Conservation (phyloP, 1,284 basidiomycete species). For the Fistulinella cinereoalba region DNA sequence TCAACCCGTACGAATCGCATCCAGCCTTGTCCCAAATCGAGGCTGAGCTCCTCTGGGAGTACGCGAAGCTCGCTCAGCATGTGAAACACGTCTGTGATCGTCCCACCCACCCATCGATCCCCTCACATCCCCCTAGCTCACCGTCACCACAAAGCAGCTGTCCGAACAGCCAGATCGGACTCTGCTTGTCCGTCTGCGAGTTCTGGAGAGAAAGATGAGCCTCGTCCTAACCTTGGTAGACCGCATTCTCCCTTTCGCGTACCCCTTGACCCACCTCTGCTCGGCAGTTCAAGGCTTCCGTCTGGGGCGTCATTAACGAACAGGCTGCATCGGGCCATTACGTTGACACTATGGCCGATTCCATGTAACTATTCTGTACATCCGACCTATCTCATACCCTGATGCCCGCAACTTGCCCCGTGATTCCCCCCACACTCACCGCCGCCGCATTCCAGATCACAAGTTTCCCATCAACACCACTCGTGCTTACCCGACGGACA, state of each 20-base stretch:
- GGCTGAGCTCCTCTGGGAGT: constrained; percentile 76
- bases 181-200: constrained; percentile 76
- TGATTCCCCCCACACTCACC: constrained; percentile 41
- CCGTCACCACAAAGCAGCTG: constrained; percentile 55
- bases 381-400: constrained; percentile 36
- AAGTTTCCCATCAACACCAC: constrained; percentile 93
- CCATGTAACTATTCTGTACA: constrained; percentile 12
- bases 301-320: constrained; percentile 92
- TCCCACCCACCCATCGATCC: constrained; percentile 3
- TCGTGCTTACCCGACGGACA: constrained; percentile 81
- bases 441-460: constrained; percentile 85
- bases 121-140: constrained; percentile 40
- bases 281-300: constrained; percentile 85
- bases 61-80: constrained; percentile 69
- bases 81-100: constrained; percentile 57
- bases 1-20: constrained; percentile 68
- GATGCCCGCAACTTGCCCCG: constrained; percentile 49
- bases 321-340: constrained; percentile 56
- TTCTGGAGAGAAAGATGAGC: constrained; percentile 93
- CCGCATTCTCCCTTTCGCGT: neutral
- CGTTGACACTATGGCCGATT: constrained; percentile 18
- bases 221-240: constrained; percentile 80
- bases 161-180: constrained; percentile 69
- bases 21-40: constrained; percentile 60
- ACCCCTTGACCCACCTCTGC: too few relatives aligned